These are phyloP conservation scores for Leccinum rimulosum DNA, from an alignment of 768 basidiomycete genomes.

Conservation along the genomic window DNA sequence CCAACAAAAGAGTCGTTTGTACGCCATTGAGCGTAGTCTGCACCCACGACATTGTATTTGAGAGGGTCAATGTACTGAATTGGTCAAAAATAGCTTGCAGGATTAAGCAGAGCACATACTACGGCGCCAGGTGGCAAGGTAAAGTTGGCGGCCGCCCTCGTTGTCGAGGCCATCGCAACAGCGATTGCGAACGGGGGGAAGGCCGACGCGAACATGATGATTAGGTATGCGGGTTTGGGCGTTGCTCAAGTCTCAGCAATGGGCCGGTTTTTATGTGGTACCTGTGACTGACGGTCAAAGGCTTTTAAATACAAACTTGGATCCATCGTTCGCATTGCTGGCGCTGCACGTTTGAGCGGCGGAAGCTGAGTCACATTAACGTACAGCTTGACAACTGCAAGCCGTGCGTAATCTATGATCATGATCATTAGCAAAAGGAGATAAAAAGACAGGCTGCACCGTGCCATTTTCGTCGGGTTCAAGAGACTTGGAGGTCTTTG, in stretches of 20 bases:
- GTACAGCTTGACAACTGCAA: no score
- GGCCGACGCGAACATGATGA: constrained; percentile 9
- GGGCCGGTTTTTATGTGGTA: background rate
- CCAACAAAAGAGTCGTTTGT: constrained; percentile 37
- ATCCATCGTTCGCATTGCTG: background rate
- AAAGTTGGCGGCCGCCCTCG: background rate
- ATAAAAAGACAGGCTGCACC: background rate
- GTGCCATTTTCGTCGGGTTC: background rate
- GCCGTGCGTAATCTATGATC: no score
- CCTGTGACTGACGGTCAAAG: background rate
- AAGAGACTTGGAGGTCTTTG: background rate
- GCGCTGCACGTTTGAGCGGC: background rate
- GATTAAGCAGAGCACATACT: constrained; percentile 9
- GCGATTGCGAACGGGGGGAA: constrained; percentile 1
- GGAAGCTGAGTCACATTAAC: background rate
- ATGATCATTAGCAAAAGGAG: background rate
- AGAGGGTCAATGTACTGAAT: constrained; percentile 49
- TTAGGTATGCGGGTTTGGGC: background rate
- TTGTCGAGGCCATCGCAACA: background rate
- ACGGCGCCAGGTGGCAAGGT: constrained; percentile 20
- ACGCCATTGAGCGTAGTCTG: constrained; percentile 38
- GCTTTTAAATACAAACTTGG: background rate
- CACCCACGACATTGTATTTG: constrained; percentile 50
- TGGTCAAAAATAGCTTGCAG: background rate
- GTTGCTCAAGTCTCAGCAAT: background rate